Conservation (phyloP, 2,329 filamentous ascomycete species). For the Myriosclerotinia scirpicola region DNA sequence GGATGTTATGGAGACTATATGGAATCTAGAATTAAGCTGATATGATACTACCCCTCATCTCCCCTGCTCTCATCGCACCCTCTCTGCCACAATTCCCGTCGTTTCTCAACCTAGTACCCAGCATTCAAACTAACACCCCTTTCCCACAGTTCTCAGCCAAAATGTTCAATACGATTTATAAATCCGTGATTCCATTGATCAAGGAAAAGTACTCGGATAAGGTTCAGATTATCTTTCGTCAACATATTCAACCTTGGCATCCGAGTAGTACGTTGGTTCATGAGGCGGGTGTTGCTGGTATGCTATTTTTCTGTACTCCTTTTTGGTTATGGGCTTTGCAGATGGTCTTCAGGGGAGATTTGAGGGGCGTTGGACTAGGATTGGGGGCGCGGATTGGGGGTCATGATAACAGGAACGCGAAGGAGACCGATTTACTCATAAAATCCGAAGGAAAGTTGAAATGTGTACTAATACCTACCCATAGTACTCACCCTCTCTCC, state of each 20-base stretch:
- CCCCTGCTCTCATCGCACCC: too few species aligned
- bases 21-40: too few species aligned
- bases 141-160: slow-evolving; percentile 56
- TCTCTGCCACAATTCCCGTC: too few species aligned
- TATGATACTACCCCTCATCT: too few species aligned
- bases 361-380: neutral
- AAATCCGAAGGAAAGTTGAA: neutral
- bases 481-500: slow-evolving; percentile 43
- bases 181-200: slow-evolving; percentile 63
- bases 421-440: neutral
- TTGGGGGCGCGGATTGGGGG: neutral
- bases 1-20: too few species aligned
- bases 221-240: slow-evolving; percentile 79
- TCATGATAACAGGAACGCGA: neutral
- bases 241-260: slow-evolving; percentile 94
- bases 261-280: slow-evolving; percentile 78
- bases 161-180: slow-evolving; percentile 72
- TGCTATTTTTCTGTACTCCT: neutral
- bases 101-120: too few species aligned
- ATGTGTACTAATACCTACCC: neutral
- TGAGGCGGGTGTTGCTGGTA: slow-evolving; percentile 75
- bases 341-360: neutral
- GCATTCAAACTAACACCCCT: neutral
- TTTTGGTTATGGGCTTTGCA: too few species aligned
- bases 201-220: slow-evolving; percentile 56